Conservation (phyloP, 345 rosid genomes). For the Pugionium cornutum region DNA sequence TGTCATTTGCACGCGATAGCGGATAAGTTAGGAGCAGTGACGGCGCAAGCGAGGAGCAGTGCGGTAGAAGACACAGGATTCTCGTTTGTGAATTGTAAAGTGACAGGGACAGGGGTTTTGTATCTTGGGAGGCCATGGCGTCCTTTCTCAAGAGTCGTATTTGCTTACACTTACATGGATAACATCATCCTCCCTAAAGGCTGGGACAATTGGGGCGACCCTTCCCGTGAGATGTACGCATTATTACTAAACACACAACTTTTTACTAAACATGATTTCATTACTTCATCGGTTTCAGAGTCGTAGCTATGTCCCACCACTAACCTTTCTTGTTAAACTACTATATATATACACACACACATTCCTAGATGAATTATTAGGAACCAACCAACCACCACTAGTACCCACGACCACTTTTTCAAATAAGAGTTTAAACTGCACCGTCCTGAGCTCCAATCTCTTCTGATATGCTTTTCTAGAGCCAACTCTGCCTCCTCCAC, state of each 20-base stretch:
- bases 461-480: too few species aligned
- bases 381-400: too few species aligned
- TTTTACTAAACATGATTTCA: slow-evolving; percentile 16
- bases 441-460: too few species aligned
- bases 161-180: slow-evolving; percentile 97
- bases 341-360: too few species aligned
- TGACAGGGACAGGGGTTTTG: slow-evolving; percentile 94
- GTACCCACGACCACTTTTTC: too few species aligned
- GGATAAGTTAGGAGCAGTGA: slow-evolving; percentile 61
- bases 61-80: slow-evolving; percentile 91
- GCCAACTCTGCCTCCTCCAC: too few species aligned
- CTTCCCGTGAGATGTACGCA: slow-evolving; percentile 73
- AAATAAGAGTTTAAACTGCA: too few species aligned
- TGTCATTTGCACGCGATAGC: slow-evolving; percentile 94
- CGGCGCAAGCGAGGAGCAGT: slow-evolving; percentile 80
- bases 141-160: slow-evolving; percentile 91
- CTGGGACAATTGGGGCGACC: slow-evolving; percentile 98
- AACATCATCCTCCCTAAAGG: slow-evolving; percentile 89
- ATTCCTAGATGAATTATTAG: too few species aligned
- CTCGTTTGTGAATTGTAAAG: slow-evolving; percentile 90
- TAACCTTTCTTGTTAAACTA: too few species aligned
- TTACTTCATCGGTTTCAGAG: slow-evolving; percentile 24
- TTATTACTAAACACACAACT: too few species aligned
- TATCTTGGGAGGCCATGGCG: slow-evolving; percentile 98
- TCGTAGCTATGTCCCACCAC: too few species aligned